Evolutionary conservation across 2,329 filamentous ascomycete genomes (phyloP), one percentile per base, ranked within the genome.

Genomic region (Apiospora hydei): DNA sequence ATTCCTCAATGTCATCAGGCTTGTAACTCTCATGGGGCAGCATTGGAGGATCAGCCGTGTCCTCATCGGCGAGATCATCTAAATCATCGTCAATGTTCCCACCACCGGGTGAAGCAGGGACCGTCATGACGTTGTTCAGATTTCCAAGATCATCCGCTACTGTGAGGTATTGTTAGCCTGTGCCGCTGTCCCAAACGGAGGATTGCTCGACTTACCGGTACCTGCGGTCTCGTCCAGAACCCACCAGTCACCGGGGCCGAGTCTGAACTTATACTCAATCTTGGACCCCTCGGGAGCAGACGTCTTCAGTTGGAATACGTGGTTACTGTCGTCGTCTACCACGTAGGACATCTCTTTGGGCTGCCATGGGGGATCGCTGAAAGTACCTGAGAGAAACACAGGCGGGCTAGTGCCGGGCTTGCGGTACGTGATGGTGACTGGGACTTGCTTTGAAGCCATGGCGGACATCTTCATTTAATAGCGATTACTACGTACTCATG

Each of bases 221-320:
- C 89, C 87, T 70, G 86, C 85, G 64, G 84, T 84, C 72, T 93
- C 90, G 76, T 94, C 89, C 66, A 93, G 81, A 34, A 90, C 84
- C 92, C 92, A 94, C 89, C 90, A 93, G 74, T 93, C 88, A 67
- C 89, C 89, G 26, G 85, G 80, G 13, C 92, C 92, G 47, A 93
- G 83, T 43, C 91, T 88, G 76, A 95, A 92, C 81, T 94, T 95
- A 86, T 94, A 95, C 77, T 93, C 90, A 75, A 94, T 89, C 72
- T 89, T 87, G 67, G 88, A 86, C 30, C 88, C 88, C 30, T 88
- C 83, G 24, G 88, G 84, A 10, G 88, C 84, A 47, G 85, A 79
- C 64, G 94, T 84, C 0, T 85, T 81, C 72, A 89, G 89, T 61
- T 81, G 84, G 78, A 93, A 95, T 16, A 86, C 78, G 72, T 89